A percentile compares a stretch with the other conserved stretches of the same genome.
These are phyloP conservation scores for Smallanthus sonchifolius DNA, from an alignment of 129 eudicot species.

Conservation along the genomic window DNA sequence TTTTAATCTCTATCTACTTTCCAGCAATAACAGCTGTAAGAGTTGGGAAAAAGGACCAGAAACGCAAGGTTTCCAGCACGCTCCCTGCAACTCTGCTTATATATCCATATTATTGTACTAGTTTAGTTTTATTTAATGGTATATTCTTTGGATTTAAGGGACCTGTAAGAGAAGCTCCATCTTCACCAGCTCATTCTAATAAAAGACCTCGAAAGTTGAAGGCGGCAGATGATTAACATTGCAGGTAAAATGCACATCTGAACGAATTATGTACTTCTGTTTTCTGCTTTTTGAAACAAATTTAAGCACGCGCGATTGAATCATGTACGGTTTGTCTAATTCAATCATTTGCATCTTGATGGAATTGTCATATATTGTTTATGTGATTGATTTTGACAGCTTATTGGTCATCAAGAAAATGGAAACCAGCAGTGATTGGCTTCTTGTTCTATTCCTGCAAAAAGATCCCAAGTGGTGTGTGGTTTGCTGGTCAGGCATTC, in stretches of 20 bases:
- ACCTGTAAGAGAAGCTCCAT: constrained; percentile 74
- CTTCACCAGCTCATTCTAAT: constrained; percentile 76
- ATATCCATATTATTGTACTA: too few species aligned
- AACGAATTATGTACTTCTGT: neutral
- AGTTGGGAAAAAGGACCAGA: constrained; percentile 80
- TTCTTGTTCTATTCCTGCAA: neutral
- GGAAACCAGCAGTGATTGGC: neutral
- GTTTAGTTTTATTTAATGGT: neutral
- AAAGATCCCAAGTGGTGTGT: neutral
- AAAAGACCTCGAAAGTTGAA: constrained; percentile 75
- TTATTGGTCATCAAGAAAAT: neutral
- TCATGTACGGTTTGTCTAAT: neutral
- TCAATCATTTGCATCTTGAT: neutral
- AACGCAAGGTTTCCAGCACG: constrained; percentile 58
- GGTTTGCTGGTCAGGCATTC: neutral
- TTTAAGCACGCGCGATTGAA: neutral
- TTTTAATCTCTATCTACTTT: neutral
- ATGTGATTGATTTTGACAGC: constrained; percentile 8
- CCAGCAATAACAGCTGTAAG: constrained; percentile 63
- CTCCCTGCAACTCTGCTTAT: neutral
- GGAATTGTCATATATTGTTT: neutral
- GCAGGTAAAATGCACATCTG: constrained; percentile 9
- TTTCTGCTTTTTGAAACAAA: neutral
- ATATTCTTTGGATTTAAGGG: neutral
- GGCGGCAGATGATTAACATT: constrained; percentile 48